Percentiles rank a stretch among this genome's conserved stretches.
Conservation (phyloP, 1,139 yeast species). For the Kurtzmaniella natalensis region DNA sequence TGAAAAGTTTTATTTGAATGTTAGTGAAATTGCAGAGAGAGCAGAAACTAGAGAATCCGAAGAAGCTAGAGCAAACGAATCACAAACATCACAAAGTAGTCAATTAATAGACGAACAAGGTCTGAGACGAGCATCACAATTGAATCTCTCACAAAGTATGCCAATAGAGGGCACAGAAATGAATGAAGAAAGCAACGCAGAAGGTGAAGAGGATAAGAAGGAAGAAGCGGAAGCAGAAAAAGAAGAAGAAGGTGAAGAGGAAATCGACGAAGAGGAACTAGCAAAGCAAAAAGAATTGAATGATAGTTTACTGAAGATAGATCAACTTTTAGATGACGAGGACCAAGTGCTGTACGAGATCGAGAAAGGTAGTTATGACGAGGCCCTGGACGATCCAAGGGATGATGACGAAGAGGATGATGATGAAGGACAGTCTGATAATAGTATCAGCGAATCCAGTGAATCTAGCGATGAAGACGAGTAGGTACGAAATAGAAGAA, state of each 20-base stretch:
- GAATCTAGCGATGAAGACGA: too few relatives aligned
- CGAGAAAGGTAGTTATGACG: conserved; percentile 7
- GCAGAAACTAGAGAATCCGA: conserved; percentile 21
- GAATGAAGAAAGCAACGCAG: conserved; percentile 6
- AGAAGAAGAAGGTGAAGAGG: conserved; percentile 6
- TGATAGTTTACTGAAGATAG: conserved; percentile 27
- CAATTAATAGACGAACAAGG: conserved; percentile 7
- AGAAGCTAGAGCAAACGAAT: background rate
- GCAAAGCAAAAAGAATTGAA: conserved; percentile 11
- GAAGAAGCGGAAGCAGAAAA: background rate
- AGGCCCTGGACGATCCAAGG: conserved; percentile 12
- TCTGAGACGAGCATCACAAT: background rate
- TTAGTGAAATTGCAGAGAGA: conserved; percentile 24
- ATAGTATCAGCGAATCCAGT: too few relatives aligned
- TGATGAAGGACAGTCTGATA: background rate
- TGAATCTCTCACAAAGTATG: too few relatives aligned
- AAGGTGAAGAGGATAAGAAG: background rate
- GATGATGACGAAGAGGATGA: background rate
- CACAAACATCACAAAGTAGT: background rate
- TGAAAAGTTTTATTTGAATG: conserved; percentile 34
- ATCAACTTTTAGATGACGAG: conserved; percentile 34
- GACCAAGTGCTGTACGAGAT: conserved; percentile 40
- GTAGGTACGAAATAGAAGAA: too few relatives aligned
- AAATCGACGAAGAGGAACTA: conserved; percentile 5
- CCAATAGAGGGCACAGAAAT: too few relatives aligned